Base-by-base conservation (phyloP, 2,329 filamentous ascomycete genomes). In the Neofusicoccum cordaticola region DNA sequence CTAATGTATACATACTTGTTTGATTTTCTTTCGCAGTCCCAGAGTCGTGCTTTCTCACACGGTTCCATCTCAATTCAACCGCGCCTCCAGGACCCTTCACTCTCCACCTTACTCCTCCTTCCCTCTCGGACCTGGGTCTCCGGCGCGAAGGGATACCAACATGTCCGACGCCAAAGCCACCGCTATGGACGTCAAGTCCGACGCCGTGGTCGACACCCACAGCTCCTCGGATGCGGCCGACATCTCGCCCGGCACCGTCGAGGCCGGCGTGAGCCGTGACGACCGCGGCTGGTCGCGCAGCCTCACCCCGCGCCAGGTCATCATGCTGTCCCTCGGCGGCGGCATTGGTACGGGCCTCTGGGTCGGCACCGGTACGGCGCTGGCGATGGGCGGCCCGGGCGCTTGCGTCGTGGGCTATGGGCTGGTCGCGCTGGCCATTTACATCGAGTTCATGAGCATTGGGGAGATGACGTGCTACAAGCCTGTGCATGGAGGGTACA, bases 321-420 rank as follows among this genome's bases (percentile, higher is more conserved):
- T 71, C 63, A 66, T 71, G 45, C 71, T 72, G 4, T 69, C 71
- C 1, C 64, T 72, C 9, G 74, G 74, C 62, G 70, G 69, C 2
- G 69, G 71, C n/a, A 75, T 76, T 48, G 76, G 76, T 31, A 75
- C 74, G 41, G 76, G 76, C 65, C 70, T 78, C 11, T 78, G 78
- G 67, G 74, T 78, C 65, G 74, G 75, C 53, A 76, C 74, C 9
- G 76, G 76, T 17, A 67, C 73, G 44, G 72, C 71, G 17, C 68
- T 78, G 7, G 61, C 68, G 4, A 68, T 68, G 62, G 77, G 75
- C 19, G 77, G 70, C 12, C 70, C 70, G 13, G 70, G 69, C 4
- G 70, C 68, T 17, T 69, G 78, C 58, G 56, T 79, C 48, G 58
- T 79, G 13, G 77, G 71, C 1, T 79, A 74, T 37, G 70, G 68